Evolutionary conservation across 2,329 filamentous ascomycete genomes (phyloP).

Genomic region (Nemania sp.): DNA sequence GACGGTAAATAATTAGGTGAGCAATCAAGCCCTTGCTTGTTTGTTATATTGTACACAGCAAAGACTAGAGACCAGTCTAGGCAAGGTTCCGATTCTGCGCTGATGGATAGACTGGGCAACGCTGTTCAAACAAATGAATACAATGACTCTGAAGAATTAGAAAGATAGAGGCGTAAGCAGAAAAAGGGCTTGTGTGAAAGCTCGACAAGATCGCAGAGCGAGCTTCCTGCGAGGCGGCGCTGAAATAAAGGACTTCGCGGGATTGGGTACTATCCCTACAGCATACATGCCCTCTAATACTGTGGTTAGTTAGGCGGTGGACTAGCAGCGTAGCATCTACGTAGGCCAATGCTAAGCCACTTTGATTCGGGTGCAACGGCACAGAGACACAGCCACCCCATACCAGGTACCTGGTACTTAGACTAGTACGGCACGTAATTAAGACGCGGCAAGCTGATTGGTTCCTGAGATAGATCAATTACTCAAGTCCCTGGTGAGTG

Average conservation of each 20-base stretch:
- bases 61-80: conserved; percentile 1
- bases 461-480: conserved; percentile 14
- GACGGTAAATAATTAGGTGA: conserved; percentile 1
- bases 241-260: conserved; percentile 25
- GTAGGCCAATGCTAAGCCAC: conserved; percentile 1
- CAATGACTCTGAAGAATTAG: conserved; percentile 23
- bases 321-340: background rate
- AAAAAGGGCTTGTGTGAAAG: conserved; percentile 19
- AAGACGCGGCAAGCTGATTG: conserved; percentile 1
- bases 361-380: background rate
- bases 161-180: conserved; percentile 26
- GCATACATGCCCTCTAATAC: no score
- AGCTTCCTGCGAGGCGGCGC: conserved; percentile 14
- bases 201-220: conserved; percentile 14
- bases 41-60: conserved; percentile 24
- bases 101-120: conserved; percentile 3
- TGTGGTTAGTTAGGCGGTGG: no score
- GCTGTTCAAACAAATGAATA: conserved; percentile 26
- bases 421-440: background rate
- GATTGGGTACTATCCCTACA: background rate
- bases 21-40: conserved; percentile 5
- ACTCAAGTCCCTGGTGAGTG: conserved; percentile 12
- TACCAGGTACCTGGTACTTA: background rate
- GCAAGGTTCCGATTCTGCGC: conserved; percentile 7
- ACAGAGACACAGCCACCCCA: background rate